Base-by-base conservation (phyloP, 2,329 filamentous ascomycete genomes). In the Verticillium longisporum region DNA sequence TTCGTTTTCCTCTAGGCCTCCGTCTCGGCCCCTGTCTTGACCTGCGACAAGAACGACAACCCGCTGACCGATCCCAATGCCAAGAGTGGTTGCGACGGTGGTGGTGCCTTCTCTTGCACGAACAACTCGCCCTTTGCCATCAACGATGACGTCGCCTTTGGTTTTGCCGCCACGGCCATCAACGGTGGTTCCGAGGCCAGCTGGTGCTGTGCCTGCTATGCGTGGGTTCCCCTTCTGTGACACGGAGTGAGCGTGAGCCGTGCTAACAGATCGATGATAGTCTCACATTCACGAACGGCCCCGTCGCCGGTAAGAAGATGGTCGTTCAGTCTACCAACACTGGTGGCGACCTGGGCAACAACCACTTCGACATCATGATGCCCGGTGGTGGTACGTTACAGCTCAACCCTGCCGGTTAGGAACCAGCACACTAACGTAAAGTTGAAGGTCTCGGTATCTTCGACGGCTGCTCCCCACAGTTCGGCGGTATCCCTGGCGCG, bases 141-240 rank as follows among this genome's bases (percentile, higher is more conserved):
- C 62, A 84, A 80, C 68, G 80, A 84, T 59, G 76, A 76, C 11
- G 67, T 86, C 15, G 79, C 85, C 18, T 89, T 88, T 67, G 87
- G 87, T n/a, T 90, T 85, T 68, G 85, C 87, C 1, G 86, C 87
- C 7, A 84, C 84, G 6, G 78, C 75, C 56, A 78, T 89, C 65
- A 68, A 70, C 1, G 83, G 83, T 18, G 78, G 79, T 45, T 80
- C 75, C 3, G 87, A 89, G 71, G 74, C 76, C 1, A 77, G 73
- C 15, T 88, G 85, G 83, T 90, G 87, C 75, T 90, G 87, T 70
- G 82, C 80, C 58, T 88, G 86, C 72, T 88, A 87, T 68, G 77
- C 83, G 74, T 77, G 56, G 68, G 73, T 67, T 13, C 15, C 15
- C 11, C 3, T n/a, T 4, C 32, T 31, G 6, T 33, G 54, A 5